Evolutionary conservation across 371 early-diverging fungal species (phyloP), one percentile per base, ranked within the genome.

Genomic region (Mortierella sp.): DNA sequence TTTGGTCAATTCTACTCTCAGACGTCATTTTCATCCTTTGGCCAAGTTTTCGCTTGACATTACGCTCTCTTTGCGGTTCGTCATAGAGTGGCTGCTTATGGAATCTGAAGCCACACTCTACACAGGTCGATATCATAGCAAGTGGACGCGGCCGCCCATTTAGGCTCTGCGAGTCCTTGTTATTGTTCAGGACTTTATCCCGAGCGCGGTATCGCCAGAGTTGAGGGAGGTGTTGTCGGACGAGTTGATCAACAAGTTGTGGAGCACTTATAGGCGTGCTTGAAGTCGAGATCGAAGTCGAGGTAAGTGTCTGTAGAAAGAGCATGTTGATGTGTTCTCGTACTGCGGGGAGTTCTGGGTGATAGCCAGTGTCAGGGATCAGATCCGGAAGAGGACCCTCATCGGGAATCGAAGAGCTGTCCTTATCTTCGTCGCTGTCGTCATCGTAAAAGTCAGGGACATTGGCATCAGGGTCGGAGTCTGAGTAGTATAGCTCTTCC

Each of bases 91-190:
- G 59, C 19, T 43, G 34, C 56, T 70, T 70, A 21, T 39, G 37
- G 44, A 70, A 59, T 46, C 50, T 52, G 50, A 27, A 70, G 11
- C 70, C 70, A 15, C 70, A 70, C 3, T 70, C 64, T 9, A 70
- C 70, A 30, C 70, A 70, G 24, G 64, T 59, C 7, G 42, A 26
- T 11, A 58, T 23, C 19, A 59, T 42, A 9, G 60, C 59, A 14
- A 52, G 3, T 0, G 3, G 15, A 15, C 54, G 47, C 23, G 64
- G 60, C 0, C 64, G 58, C 0, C 49, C 3, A 23, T 70, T 70
- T 2, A 37, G 17, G 30, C 31, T 12, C 9, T 6, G 4, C 14
- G n/a, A 24, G 39, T 44, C 26, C 3, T 24, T 47, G 12, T n/a
- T n/a, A 8, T 17, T 12, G 27, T 47, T 62, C 21, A 57, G 24